A percentile compares a stretch with the other conserved stretches of the same genome.
phyloP scores from a whole-genome alignment of 257 asterid genomes.

The Vinca minor region DNA sequence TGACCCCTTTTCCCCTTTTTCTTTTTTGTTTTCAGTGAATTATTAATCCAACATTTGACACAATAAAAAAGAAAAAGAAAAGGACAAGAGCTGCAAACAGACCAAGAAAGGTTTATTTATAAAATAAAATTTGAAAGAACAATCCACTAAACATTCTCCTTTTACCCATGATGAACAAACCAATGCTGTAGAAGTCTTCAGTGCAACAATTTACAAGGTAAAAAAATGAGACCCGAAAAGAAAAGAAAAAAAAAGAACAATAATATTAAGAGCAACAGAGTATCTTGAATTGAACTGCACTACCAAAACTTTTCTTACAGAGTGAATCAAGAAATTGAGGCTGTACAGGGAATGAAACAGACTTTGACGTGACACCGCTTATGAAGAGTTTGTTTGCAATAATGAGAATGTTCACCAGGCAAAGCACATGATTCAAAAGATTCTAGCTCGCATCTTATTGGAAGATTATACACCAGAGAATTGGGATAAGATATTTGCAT shows the following conservation, averaged over 20 bases:
- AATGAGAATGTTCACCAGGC: conserved; percentile 11
- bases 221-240: conserved; percentile 20
- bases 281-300: conserved; percentile 40
- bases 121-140: conserved; percentile 17
- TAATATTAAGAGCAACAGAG: conserved; percentile 26
- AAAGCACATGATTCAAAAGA: conserved; percentile 19
- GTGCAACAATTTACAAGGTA: conserved; percentile 55
- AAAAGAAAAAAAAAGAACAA: conserved; percentile 5
- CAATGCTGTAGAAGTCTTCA: conserved; percentile 27
- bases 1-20: too few relatives aligned
- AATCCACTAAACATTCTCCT: conserved; percentile 27
- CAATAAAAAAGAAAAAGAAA: too few relatives aligned
- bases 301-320: conserved; percentile 96
- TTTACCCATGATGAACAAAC: conserved; percentile 26
- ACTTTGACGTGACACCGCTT: conserved; percentile 21
- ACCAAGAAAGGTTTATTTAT: conserved; percentile 17
- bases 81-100: too few relatives aligned
- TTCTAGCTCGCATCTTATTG: conserved; percentile 27
- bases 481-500: conserved; percentile 18
- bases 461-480: conserved; percentile 31
- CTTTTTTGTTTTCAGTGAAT: too few relatives aligned
- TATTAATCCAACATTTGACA: too few relatives aligned
- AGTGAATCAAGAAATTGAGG: conserved; percentile 52
- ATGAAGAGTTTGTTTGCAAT: conserved; percentile 21
- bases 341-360: conserved; percentile 62